Conservation (phyloP, 208 protist species). For the Strigomonas oncopelti region DNA sequence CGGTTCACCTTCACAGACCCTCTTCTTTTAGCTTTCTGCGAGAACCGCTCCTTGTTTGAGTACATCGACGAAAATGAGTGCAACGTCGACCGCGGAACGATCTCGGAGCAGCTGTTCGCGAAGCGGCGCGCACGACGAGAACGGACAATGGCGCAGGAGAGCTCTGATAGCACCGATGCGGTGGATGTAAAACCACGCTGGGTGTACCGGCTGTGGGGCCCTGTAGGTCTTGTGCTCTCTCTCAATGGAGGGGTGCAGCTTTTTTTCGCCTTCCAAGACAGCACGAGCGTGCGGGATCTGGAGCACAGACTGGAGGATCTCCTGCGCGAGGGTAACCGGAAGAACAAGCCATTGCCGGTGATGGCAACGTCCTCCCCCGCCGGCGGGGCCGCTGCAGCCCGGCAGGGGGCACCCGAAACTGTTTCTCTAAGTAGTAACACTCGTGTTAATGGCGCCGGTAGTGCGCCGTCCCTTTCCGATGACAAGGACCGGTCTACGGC, state of each 20-base stretch:
- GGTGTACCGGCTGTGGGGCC: slow-evolving; percentile 39
- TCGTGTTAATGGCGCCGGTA: too few species aligned
- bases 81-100: not conserved
- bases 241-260: slow-evolving; percentile 22
- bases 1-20: slow-evolving; percentile 34
- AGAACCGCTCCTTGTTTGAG: slow-evolving; percentile 4
- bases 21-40: slow-evolving; percentile 23
- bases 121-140: not conserved
- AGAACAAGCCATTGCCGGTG: not conserved
- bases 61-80: not conserved
- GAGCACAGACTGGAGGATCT: not conserved
- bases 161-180: not conserved
- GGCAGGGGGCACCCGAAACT: too few species aligned
- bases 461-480: too few species aligned
- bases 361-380: not conserved
- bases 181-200: slow-evolving; percentile 12
- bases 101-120: slow-evolving; percentile 2
- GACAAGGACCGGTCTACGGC: too few species aligned
- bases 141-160: not conserved
- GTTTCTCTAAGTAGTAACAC: too few species aligned
- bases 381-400: too few species aligned
- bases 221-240: slow-evolving; percentile 29
- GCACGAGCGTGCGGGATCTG: not conserved
- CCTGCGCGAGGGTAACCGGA: not conserved
- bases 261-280: slow-evolving; percentile 29